These are phyloP conservation scores for Termitomyces sp. DNA, from an alignment of 768 basidiomycete genomes.

Conservation along the genomic window DNA sequence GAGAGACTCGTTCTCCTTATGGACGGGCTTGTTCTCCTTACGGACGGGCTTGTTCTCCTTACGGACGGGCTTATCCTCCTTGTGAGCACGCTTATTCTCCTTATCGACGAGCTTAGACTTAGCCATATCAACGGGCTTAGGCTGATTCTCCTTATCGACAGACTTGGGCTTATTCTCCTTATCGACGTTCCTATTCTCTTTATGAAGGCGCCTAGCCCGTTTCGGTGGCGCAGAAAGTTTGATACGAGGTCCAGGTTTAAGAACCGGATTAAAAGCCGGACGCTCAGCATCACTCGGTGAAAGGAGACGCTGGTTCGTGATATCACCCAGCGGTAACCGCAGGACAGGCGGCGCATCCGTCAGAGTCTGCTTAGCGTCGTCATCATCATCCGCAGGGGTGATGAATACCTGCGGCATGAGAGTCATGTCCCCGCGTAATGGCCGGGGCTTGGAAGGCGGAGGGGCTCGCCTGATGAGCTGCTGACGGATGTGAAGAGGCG, in stretches of 20 bases:
- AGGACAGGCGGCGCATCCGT: neutral
- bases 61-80: too few species aligned
- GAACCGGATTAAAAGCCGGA: neutral
- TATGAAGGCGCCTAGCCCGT: neutral
- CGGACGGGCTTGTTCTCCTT: too few species aligned
- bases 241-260: neutral
- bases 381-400: neutral
- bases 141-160: neutral
- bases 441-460: neutral
- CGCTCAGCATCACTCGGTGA: slow-evolving; percentile 4
- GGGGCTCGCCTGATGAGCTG: neutral
- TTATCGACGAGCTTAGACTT: too few species aligned
- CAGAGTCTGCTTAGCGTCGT: too few species aligned
- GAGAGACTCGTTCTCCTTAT: too few species aligned
- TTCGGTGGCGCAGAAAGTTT: neutral
- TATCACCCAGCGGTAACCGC: neutral
- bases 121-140: too few species aligned
- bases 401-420: neutral
- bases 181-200: neutral
- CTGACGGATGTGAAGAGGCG: neutral
- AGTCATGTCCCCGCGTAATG: neutral
- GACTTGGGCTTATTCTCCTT: too few species aligned
- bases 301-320: neutral
- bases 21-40: too few species aligned
- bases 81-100: too few species aligned